Conservation (phyloP, 192 early-diverging fungal species). For the Dissophora globulifera region DNA sequence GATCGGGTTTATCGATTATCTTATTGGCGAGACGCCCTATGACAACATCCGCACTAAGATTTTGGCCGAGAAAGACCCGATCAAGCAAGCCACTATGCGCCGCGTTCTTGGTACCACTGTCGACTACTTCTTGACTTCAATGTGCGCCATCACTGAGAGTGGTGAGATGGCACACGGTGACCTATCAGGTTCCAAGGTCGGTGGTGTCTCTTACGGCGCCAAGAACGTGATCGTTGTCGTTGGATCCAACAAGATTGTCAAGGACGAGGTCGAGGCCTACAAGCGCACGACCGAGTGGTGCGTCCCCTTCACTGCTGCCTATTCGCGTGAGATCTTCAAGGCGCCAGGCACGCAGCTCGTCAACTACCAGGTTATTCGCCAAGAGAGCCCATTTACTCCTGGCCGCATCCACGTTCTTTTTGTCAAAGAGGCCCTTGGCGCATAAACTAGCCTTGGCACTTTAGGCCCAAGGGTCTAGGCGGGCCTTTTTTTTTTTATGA, state of each 20-base stretch:
- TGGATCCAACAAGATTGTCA: conserved; percentile 58
- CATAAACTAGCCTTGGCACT: conserved; percentile 12
- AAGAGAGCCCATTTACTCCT: conserved; percentile 38
- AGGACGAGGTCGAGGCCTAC: conserved; percentile 49
- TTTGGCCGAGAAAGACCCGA: too few species aligned
- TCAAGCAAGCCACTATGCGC: too few species aligned
- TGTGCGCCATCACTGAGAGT: too few species aligned
- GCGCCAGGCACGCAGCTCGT: conserved; percentile 26
- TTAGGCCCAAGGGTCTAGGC: too few species aligned
- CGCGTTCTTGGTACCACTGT: too few species aligned
- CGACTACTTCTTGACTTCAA: too few species aligned
- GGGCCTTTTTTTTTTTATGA: too few species aligned
- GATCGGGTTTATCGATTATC: too few species aligned
- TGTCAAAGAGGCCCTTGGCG: conserved; percentile 48
- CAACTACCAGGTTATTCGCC: too few species aligned
- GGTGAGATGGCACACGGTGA: too few species aligned
- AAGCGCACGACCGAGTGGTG: conserved; percentile 46
- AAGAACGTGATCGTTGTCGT: conserved; percentile 53
- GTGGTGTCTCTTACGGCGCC: conserved; percentile 42
- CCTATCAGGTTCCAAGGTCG: conserved; percentile 51
- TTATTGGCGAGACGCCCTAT: background rate
- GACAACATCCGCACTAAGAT: background rate
- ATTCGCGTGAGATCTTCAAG: conserved; percentile 38
- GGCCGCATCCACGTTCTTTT: conserved; percentile 42
- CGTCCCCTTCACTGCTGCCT: conserved; percentile 30